phyloP scores from a whole-genome alignment of 805 yeast genomes.

The Pichia cabralensis region DNA sequence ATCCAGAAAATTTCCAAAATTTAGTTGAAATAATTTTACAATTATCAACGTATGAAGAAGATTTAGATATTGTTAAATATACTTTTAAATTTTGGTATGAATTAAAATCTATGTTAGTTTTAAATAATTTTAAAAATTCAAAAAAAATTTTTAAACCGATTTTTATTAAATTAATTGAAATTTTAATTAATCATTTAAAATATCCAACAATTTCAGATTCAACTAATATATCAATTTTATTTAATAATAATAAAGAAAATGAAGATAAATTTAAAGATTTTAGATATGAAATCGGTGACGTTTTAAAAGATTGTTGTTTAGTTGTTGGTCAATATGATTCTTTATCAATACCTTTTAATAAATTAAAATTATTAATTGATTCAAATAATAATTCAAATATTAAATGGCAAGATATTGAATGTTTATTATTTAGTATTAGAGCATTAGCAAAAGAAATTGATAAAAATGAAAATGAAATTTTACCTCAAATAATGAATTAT shows the following conservation, averaged over 20 bases:
- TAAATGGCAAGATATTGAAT: conserved; percentile 82
- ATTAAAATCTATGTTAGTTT: conserved; percentile 59
- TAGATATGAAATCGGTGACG: conserved; percentile 96
- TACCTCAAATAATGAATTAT: conserved; percentile 69
- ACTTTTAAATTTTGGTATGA: conserved; percentile 90
- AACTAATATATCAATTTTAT: conserved; percentile 35
- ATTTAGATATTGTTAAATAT: conserved; percentile 80
- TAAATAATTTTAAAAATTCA: conserved; percentile 48
- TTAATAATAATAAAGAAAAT: conserved; percentile 61
- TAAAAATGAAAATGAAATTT: conserved; percentile 45
- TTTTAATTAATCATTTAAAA: conserved; percentile 58
- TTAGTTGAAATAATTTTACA: conserved; percentile 65
- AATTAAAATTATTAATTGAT: conserved; percentile 35
- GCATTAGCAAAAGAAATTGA: conserved; percentile 92
- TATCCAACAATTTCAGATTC: conserved; percentile 47
- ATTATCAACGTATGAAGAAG: conserved; percentile 65
- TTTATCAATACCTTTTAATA: conserved; percentile 56
- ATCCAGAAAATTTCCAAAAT: conserved; percentile 59
- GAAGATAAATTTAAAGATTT: conserved; percentile 92
- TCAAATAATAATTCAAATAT: conserved; percentile 5
- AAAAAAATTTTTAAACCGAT: conserved; percentile 40
- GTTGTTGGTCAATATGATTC: conserved; percentile 74
- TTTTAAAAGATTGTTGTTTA: conserved; percentile 89
- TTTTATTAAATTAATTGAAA: conserved; percentile 46
- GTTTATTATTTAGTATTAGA: conserved; percentile 80